These are phyloP conservation scores for Ramalina intermedia DNA, from an alignment of 495 filamentous ascomycete genomes.

Conservation along the genomic window DNA sequence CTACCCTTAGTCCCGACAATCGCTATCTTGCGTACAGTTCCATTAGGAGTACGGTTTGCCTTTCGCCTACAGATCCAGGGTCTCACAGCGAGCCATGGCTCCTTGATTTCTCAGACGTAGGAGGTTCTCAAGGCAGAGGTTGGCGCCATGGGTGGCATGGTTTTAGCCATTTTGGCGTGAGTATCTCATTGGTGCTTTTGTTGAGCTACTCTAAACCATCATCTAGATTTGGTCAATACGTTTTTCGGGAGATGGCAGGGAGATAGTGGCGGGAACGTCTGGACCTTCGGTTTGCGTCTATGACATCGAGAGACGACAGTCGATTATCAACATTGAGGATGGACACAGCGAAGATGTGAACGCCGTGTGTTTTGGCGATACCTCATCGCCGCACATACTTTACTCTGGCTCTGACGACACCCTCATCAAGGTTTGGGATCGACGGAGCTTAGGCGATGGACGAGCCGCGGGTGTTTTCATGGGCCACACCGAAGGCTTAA, in stretches of 20 bases:
- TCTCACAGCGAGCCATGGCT: slow-evolving; percentile 61
- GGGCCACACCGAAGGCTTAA: slow-evolving; percentile 87
- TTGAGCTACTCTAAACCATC: slow-evolving; percentile 1
- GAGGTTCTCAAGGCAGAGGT: slow-evolving; percentile 14
- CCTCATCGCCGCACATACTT: slow-evolving; percentile 77
- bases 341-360: slow-evolving; percentile 88
- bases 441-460: slow-evolving; percentile 72
- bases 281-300: slow-evolving; percentile 76
- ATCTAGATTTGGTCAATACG: slow-evolving; percentile 75
- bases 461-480: slow-evolving; percentile 85
- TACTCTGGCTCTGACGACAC: slow-evolving; percentile 83
- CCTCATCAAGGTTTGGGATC: slow-evolving; percentile 80
- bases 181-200: slow-evolving; percentile 1
- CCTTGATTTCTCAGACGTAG: slow-evolving; percentile 53
- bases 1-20: slow-evolving; percentile 83
- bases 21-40: slow-evolving; percentile 79
- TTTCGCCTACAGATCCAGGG: slow-evolving; percentile 75
- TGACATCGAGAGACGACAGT: slow-evolving; percentile 65
- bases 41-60: slow-evolving; percentile 63
- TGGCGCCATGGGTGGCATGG: slow-evolving; percentile 23
- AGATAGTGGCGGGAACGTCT: slow-evolving; percentile 79
- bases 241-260: slow-evolving; percentile 84
- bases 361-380: slow-evolving; percentile 90
- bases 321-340: slow-evolving; percentile 51
- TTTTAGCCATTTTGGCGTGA: slow-evolving; percentile 37